Base-by-base conservation (phyloP, 2,329 filamentous ascomycete species). In the Verticillium isaacii region DNA sequence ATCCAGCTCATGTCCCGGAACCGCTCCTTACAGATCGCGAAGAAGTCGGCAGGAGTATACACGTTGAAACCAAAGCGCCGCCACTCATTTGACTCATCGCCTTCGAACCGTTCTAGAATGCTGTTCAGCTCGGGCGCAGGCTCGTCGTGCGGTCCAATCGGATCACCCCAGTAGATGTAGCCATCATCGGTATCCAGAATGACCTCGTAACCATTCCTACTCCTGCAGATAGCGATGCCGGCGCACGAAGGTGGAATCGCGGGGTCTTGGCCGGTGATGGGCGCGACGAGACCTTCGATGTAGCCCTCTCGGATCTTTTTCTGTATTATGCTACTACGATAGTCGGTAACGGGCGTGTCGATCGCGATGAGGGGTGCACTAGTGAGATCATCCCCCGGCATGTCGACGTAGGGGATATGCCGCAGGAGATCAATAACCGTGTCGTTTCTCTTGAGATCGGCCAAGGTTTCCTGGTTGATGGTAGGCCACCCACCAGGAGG, bases 181-280 rank as follows among this genome's bases (percentile, higher is more conserved):
- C 62, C 62, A 25, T 66, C 63, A 1, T 62, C 59, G 23, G 66
- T 67, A 32, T 67, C 60, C n/a, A 67, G 32, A 7, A 66, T 57
- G 45, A 66, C 45, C 2, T 54, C 55, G 54, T 65, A 67, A 1
- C 62, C 63, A 56, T 34, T 59, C 12, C 45, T 32, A 12, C 34
- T 7, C n/a, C 8, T 29, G 54, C 19, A 32, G 19, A 63, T 55
- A 12, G 66, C 63, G 45, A 68, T 61, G 19, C 41, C 8, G 39
- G 59, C 62, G 55, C 64, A 65, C 8, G 59, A 63, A 5, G 66
- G 41, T 36, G 65, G 57, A 11, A 45, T 25, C 19, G 25, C 8
- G 11, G 59, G 59, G 29, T 56, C 50, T 17, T 17, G 36, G 25
- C 32, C 57, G 17, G 36, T 61, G 32, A 6, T 19, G 7, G 61